Conservation (phyloP, 1,284 basidiomycete genomes). For the Leccinum subrobustum region DNA sequence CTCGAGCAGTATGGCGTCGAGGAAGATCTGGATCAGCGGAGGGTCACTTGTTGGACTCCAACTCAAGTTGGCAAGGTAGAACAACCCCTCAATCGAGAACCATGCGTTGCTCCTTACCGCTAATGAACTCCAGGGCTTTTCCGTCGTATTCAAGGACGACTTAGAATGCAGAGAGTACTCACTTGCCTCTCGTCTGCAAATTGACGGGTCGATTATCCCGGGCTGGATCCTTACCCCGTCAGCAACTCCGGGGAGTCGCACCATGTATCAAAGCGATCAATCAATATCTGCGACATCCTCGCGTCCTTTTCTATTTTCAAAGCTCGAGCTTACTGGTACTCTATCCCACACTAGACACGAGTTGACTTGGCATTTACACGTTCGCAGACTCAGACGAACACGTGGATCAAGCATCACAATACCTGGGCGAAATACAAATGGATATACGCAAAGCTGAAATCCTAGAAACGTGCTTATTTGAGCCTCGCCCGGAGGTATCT, state of each 20-base stretch:
- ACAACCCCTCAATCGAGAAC: background rate
- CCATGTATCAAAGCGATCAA: conserved; percentile 1
- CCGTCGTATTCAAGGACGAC: conserved; percentile 21
- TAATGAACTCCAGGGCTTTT: conserved; percentile 10
- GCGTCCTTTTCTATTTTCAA: conserved; percentile 30
- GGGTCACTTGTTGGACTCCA: conserved; percentile 39
- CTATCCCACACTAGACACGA: background rate
- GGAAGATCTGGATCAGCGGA: conserved; percentile 20
- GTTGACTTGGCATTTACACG: conserved; percentile 2
- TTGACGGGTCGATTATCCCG: conserved; percentile 18
- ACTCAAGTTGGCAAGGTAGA: conserved; percentile 39
- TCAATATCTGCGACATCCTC: conserved; percentile 16
- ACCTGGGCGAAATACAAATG: conserved; percentile 4
- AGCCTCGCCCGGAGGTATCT: background rate
- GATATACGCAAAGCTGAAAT: background rate
- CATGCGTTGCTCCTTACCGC: conserved; percentile 7
- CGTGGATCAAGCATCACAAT: conserved; percentile 16
- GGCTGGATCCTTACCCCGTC: conserved; percentile 9
- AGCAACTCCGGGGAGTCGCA: background rate
- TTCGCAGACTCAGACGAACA: conserved; percentile 34
- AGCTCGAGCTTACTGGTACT: conserved; percentile 35
- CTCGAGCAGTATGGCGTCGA: conserved; percentile 32
- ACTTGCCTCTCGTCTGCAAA: conserved; percentile 12
- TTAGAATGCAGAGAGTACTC: conserved; percentile 7
- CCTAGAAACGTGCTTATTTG: background rate